Base-by-base conservation (phyloP, 1,284 basidiomycete species). In the Chalciporus sp. region DNA sequence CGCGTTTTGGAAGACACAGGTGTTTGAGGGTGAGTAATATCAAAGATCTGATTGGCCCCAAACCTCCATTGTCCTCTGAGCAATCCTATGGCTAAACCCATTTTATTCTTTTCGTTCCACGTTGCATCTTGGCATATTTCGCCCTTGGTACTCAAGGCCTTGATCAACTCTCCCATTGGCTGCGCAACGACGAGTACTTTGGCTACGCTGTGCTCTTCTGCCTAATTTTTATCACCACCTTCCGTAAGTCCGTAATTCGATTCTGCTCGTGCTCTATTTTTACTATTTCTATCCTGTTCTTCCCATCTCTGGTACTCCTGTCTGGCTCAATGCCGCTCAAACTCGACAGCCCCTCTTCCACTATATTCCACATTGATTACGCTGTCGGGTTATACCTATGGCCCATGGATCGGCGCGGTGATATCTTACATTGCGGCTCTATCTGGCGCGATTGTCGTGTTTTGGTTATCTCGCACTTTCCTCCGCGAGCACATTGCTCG, bases 331-430 rank as follows among this genome's bases (percentile, higher is more conserved):
- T 55, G 61, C 60, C 56, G 57, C 58, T 61, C 57, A 56, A 49
- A 53, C 58, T 42, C 45, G 43, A 27, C 63, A 86, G 89, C 92
- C 51, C 92, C 92, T 40, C 64, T 94, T 48, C 92, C 92, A 42
- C 76, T 94, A 59, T 94, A 94, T 73, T 93, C 90, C 61, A 94
- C 92, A 9, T 79, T 94, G 73, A 92, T 94, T 70, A 82, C 90
- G 64, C 80, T 94, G 59, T 90, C 91, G 53, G 92, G 92, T 37
- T 94, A 94, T 73, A 92, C 91, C 14, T 94, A 87, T 66, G 92
- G 92, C 52, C 76, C 88, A 28, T 86, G 85, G 84, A 81, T 80
- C 45, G 92, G 92, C 61, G 88, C 88, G 55, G 71, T 89, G 63
- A 83, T 94, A 69, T 93, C 91, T 50, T 94, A 94, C 73, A 80